Conservation (phyloP, 129 eudicot genomes). For the Helianthus tuberosus region DNA sequence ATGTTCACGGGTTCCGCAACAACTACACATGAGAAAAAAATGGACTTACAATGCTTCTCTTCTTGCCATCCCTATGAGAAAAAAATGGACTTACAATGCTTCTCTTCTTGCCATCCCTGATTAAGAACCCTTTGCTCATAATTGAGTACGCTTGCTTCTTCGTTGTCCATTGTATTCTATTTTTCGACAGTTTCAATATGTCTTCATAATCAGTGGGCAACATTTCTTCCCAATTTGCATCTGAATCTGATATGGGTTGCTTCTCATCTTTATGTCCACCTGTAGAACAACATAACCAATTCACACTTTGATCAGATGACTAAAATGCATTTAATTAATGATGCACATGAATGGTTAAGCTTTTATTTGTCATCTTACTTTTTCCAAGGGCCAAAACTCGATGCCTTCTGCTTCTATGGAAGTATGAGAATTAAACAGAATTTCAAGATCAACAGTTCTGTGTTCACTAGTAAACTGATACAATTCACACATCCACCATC, state of each 20-base stretch:
- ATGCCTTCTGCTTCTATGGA: constrained; percentile 5
- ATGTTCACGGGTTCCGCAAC: not conserved
- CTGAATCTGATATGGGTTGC: not conserved
- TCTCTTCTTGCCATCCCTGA: not conserved
- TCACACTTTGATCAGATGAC: too few relatives aligned
- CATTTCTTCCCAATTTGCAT: constrained; percentile 12
- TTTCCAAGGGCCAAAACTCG: constrained; percentile 16
- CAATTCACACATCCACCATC: too few relatives aligned
- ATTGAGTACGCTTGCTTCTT: constrained; percentile 2
- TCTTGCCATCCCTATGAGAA: not conserved
- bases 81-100: not conserved
- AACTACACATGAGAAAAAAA: not conserved
- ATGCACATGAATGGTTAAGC: too few relatives aligned
- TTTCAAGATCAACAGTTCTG: constrained; percentile 3
- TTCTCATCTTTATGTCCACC: not conserved
- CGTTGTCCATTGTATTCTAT: not conserved
- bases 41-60: not conserved
- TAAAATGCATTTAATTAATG: too few relatives aligned
- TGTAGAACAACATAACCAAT: not conserved
- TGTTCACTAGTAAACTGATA: too few relatives aligned
- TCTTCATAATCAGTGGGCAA: constrained; percentile 9
- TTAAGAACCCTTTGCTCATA: not conserved
- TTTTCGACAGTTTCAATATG: not conserved
- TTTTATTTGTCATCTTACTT: constrained; percentile 1
- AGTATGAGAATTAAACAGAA: not conserved